Percentiles rank a stretch among this genome's conserved stretches.
Evolutionary conservation across 495 filamentous ascomycete species (phyloP).

Genomic region (Penicillium fimorum): DNA sequence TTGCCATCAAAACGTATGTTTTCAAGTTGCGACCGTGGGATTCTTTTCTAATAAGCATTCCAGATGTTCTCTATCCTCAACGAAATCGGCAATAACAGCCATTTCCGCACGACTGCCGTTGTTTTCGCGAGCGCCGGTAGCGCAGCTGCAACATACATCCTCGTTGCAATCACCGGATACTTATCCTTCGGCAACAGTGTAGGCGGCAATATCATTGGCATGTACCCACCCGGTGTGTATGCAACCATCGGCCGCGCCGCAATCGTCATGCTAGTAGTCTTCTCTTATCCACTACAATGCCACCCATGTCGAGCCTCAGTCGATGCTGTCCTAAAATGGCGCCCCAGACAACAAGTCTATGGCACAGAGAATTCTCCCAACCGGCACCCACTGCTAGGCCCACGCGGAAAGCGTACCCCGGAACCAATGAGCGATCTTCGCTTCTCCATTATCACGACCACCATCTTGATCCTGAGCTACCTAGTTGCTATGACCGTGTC

Average conservation of each 20-base stretch:
- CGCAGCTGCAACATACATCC: conserved; percentile 75
- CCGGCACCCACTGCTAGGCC: conserved; percentile 41
- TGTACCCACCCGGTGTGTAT: conserved; percentile 79
- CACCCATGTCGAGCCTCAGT: conserved; percentile 93
- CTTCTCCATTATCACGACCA: conserved; percentile 86
- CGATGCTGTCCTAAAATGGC: conserved; percentile 91
- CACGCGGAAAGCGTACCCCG: conserved; percentile 33
- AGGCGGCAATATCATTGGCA: conserved; percentile 85
- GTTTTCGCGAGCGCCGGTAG: conserved; percentile 80
- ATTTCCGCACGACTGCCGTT: conserved; percentile 75
- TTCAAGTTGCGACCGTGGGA: neutral
- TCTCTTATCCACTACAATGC: conserved; percentile 92
- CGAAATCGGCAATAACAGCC: conserved; percentile 84
- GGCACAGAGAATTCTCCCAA: conserved; percentile 47
- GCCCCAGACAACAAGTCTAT: conserved; percentile 52
- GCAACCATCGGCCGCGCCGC: conserved; percentile 92
- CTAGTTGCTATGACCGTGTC: conserved; percentile 85
- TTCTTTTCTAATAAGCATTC: conserved; percentile 10
- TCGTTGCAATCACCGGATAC: conserved; percentile 94
- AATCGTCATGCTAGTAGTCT: conserved; percentile 95
- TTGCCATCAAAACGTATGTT: conserved; percentile 89
- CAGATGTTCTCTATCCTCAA: conserved; percentile 99
- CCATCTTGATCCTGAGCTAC: conserved; percentile 80
- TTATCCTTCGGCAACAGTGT: conserved; percentile 88
- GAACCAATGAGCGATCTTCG: conserved; percentile 78